Conservation (phyloP, 345 rosid genomes). For the Anastatica hierochuntica region DNA sequence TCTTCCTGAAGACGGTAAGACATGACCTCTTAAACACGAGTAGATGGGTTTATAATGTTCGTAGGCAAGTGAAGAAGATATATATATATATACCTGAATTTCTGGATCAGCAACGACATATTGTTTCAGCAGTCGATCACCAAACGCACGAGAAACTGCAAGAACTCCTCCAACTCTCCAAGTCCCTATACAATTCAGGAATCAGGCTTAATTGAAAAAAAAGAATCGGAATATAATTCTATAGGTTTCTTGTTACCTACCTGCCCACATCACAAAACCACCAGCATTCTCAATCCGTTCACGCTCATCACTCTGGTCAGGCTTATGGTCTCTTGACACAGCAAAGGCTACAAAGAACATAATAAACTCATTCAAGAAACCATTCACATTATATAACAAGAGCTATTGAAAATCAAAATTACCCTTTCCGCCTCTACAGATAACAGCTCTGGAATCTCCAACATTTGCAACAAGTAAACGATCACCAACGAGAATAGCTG, state of each 20-base stretch:
- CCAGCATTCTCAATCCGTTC: conserved; percentile 97
- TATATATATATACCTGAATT: conserved; percentile 40
- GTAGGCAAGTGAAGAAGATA: not conserved
- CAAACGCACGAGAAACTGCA: conserved; percentile 99
- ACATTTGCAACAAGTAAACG: conserved; percentile 92
- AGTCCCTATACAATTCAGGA: conserved; percentile 44
- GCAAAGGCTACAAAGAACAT: conserved; percentile 72
- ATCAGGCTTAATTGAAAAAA: not conserved
- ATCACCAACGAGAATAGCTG: conserved; percentile 81
- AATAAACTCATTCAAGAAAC: too few species aligned
- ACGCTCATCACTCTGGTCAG: conserved; percentile 94
- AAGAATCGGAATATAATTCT: not conserved
- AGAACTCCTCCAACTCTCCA: conserved; percentile 99
- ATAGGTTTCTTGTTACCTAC: conserved; percentile 29
- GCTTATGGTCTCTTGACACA: conserved; percentile 95
- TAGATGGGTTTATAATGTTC: not conserved
- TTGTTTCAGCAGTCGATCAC: conserved; percentile 87
- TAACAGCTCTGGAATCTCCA: conserved; percentile 97
- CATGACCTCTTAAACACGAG: too few species aligned
- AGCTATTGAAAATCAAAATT: not conserved
- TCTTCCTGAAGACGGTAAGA: not conserved
- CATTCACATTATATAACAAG: not conserved
- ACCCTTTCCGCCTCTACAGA: conserved; percentile 88
- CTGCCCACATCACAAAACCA: conserved; percentile 99
- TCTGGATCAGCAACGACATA: conserved; percentile 99